Evolutionary conservation across 129 eudicot genomes (phyloP).

Genomic region (Cynara cardunculus): DNA sequence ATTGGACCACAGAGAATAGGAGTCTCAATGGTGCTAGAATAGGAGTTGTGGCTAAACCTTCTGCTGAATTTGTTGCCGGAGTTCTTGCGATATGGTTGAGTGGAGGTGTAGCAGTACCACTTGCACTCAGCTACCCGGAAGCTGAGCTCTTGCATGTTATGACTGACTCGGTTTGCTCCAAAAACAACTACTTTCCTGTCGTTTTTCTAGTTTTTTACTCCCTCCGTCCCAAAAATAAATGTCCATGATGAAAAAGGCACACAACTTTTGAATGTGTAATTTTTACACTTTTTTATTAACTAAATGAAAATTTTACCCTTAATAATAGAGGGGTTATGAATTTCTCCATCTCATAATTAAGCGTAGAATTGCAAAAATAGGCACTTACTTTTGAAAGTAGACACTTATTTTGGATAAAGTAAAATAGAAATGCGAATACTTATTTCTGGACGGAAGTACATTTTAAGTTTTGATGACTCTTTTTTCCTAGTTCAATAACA

Average conservation of each 20-base stretch:
- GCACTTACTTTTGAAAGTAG: background rate
- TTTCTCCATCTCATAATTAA: background rate
- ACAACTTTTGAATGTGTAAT: background rate
- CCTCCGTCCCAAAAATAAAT: too few species aligned
- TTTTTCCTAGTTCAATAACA: background rate
- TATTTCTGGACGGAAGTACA: too few species aligned
- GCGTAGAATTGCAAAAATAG: background rate
- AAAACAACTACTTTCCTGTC: background rate
- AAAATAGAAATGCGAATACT: too few species aligned
- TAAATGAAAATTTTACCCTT: background rate
- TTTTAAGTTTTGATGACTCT: background rate
- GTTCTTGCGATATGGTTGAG: constrained; percentile 87
- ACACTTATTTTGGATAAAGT: too few species aligned
- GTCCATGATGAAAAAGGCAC: background rate
- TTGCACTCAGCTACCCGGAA: constrained; percentile 98
- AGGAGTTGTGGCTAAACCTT: constrained; percentile 95
- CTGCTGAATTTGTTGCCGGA: constrained; percentile 95
- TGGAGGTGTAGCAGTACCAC: constrained; percentile 97
- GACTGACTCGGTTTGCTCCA: constrained; percentile 76
- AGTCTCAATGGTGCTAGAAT: constrained; percentile 78
- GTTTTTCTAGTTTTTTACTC: background rate
- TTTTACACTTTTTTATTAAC: background rate
- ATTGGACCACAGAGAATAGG: constrained; percentile 37
- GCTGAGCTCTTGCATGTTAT: constrained; percentile 92
- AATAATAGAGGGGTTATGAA: background rate